These are phyloP conservation scores for Solanum arcanum DNA, from an alignment of 257 asterid species.

Conservation along the genomic window DNA sequence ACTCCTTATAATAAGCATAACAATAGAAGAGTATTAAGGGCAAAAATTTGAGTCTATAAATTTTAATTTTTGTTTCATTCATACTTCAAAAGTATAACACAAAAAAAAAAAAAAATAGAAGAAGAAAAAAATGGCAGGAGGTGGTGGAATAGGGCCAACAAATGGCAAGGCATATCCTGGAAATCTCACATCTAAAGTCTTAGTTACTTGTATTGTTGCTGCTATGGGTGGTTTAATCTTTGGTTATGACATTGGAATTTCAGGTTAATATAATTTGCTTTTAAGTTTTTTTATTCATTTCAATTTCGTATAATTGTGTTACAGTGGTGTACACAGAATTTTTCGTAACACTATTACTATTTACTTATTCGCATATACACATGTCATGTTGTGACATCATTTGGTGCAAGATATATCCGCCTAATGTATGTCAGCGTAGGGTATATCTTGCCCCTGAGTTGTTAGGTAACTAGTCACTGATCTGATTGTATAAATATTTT, in stretches of 20 bases:
- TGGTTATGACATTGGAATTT: slow-evolving; percentile 83
- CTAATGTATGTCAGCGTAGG: too few relatives aligned
- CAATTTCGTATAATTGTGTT: not conserved
- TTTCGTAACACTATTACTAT: too few relatives aligned
- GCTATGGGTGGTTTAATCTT: slow-evolving; percentile 89
- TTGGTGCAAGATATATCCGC: too few relatives aligned
- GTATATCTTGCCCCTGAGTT: too few relatives aligned
- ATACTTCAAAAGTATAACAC: not conserved
- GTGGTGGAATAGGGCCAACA: not conserved
- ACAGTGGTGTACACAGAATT: not conserved
- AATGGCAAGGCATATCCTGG: slow-evolving; percentile 19
- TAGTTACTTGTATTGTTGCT: slow-evolving; percentile 58
- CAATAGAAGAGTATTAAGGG: not conserved
- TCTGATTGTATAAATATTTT: not conserved
- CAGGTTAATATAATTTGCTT: slow-evolving; percentile 25
- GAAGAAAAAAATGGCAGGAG: not conserved
- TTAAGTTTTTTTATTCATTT: not conserved
- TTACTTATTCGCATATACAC: not conserved
- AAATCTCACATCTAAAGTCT: slow-evolving; percentile 45
- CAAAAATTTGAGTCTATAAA: not conserved
- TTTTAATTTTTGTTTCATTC: not conserved
- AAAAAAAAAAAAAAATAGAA: not conserved
- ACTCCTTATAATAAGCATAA: not conserved
- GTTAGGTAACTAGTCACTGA: not conserved
- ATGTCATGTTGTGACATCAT: too few relatives aligned